A percentile compares a stretch with the other conserved stretches of the same genome.
Conservation (phyloP, 345 rosid species). For the Brassica nigra region DNA sequence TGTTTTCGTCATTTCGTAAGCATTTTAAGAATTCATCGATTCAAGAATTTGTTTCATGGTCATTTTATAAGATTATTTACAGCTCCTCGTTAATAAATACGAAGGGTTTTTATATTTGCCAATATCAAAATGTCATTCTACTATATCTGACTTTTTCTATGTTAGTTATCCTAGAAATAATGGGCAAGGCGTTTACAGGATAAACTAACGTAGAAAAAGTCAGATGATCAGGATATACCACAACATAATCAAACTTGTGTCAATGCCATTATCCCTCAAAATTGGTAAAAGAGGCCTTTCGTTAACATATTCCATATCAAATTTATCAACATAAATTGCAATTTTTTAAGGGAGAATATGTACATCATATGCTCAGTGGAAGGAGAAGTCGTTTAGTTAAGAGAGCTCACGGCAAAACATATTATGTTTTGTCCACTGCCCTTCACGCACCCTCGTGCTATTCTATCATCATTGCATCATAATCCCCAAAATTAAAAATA, state of each 20-base stretch:
- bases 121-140: too few species aligned
- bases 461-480: slow-evolving; percentile 65
- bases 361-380: slow-evolving; percentile 75
- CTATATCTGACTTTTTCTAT: too few species aligned
- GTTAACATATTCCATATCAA: neutral
- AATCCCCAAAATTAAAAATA: neutral
- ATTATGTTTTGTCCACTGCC: slow-evolving; percentile 68
- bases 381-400: slow-evolving; percentile 84
- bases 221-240: slow-evolving; percentile 76
- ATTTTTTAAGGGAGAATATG: neutral
- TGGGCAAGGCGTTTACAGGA: slow-evolving; percentile 85
- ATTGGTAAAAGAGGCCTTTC: slow-evolving; percentile 89
- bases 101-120: too few species aligned
- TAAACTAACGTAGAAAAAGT: slow-evolving; percentile 46
- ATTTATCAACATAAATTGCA: neutral
- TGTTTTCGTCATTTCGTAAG: neutral
- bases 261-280: slow-evolving; percentile 94
- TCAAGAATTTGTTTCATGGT: neutral
- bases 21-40: neutral
- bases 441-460: slow-evolving; percentile 64
- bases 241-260: slow-evolving; percentile 48
- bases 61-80: neutral
- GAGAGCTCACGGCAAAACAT: slow-evolving; percentile 81
- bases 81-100: too few species aligned
- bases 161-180: neutral